Evolutionary conservation across 176 grass and related monocot species (phyloP), one percentile per base, ranked within the genome.

Genomic region (Musa acuminata): DNA sequence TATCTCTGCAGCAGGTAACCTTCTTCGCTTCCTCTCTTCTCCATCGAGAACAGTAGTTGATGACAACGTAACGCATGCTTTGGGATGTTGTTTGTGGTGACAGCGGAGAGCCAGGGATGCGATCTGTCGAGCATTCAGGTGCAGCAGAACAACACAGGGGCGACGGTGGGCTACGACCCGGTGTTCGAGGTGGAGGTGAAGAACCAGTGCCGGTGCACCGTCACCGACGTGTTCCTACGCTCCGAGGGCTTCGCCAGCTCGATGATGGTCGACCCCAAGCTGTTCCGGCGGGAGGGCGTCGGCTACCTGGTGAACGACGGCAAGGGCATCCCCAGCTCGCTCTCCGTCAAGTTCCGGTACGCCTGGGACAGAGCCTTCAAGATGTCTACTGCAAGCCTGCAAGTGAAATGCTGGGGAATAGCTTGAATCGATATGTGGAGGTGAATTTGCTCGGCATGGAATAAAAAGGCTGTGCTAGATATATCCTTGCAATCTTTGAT

Each of bases 241-340:
- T 86, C 89, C 13, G 83, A 80, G 70, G 89, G 89, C 24, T 92
- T 92, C 71, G 83, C 86, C 0, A 88, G 86, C 75, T 92, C 89
- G 0, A 79, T 88, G 10, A 23, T 75, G 77, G 80, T 92, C n/a
- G 86, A 92, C 75, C 85, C 82, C 5, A 77, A 80, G 29, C 29
- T 88, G 43, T 92, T 92, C 69, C 83, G 86, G 2, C 83, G 72
- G 1, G 79, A 85, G 8, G 69, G 77, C 8, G n/a, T 23, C 68
- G 67, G 68, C 25, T 92, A 88, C 81, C 75, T 88, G 22, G 57
- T 92, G 35, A 82, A 78, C 51, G 79, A 88, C 48, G 86, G 89
- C 35, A 26, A 80, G 14, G 64, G 74, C 11, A 84, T 92, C 24
- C 49, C 76, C 52, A 16, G 65, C 66, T 62, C 1, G 9, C 59